Evolutionary conservation across 495 filamentous ascomycete genomes (phyloP).

Genomic region (Venustampulla echinocandica): DNA sequence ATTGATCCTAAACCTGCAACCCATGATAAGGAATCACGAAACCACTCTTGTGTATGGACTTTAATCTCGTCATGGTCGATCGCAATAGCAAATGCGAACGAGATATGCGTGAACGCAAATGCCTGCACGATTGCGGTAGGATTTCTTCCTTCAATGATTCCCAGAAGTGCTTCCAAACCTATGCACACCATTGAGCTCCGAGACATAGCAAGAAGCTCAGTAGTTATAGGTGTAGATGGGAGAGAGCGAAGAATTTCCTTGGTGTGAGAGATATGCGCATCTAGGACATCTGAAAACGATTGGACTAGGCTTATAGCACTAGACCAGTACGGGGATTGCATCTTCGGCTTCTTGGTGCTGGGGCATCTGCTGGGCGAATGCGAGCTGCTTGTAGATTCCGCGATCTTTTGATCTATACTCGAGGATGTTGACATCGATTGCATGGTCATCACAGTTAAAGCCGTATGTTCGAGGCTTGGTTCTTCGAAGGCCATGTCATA

Average conservation of each 20-base stretch:
- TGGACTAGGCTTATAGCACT: slow-evolving; percentile 8
- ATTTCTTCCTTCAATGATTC: slow-evolving; percentile 17
- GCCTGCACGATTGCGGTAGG: slow-evolving; percentile 16
- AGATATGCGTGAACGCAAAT: slow-evolving; percentile 21
- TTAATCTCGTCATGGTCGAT: slow-evolving; percentile 8
- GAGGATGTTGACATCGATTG: not conserved
- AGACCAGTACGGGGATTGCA: slow-evolving; percentile 10
- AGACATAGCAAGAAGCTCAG: slow-evolving; percentile 18
- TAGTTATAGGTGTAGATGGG: slow-evolving; percentile 3
- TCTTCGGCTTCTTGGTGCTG: slow-evolving; percentile 2
- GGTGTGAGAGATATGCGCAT: slow-evolving; percentile 19
- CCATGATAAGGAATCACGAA: slow-evolving; percentile 15
- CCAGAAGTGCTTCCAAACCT: slow-evolving; percentile 14
- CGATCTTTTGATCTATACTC: not conserved
- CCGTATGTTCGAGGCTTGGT: not conserved
- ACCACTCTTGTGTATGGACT: slow-evolving; percentile 13
- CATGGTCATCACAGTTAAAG: not conserved
- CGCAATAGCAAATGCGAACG: slow-evolving; percentile 17
- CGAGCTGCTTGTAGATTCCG: not conserved
- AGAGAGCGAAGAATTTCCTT: slow-evolving; percentile 8
- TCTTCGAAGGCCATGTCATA: not conserved
- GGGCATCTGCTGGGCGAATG: slow-evolving; percentile 5
- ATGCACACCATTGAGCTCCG: slow-evolving; percentile 16
- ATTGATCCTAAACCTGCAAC: slow-evolving; percentile 5
- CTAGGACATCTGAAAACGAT: slow-evolving; percentile 18